Evolutionary conservation across 352 stramenopile genomes (phyloP), one percentile per base, ranked within the genome.

Genomic region (Aphanomyces cochlioides): DNA sequence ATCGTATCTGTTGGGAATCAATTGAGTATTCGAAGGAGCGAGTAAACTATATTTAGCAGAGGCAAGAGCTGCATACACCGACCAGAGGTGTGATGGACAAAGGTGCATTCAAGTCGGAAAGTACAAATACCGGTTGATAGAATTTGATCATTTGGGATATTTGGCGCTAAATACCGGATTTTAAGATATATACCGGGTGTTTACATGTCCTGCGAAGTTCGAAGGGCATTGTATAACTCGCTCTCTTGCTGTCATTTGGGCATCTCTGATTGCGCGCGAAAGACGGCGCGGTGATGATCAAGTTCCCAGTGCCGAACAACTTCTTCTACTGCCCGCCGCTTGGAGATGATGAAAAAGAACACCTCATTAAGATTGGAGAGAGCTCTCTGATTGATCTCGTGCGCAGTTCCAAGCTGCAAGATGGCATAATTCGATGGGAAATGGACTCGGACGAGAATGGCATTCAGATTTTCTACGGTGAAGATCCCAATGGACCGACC

Each of bases 281-380:
- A 41, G 54, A 39, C 17, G 54, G 5, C 17, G 54, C 15, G 17
- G 7, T 21, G 21, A 69, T 69, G 63, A 69, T 4, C 63, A 69
- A 69, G 63, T 69, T 69, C 21, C 63, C 63, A 10, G 63, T 69
- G 47, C 50, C 63, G 13, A 13, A 47, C 17, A 61, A 47, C 21
- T 69, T 69, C 50, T 61, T 69, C 63, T 47, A 63, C 36, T 69
- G 63, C 50, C 63, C 63, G n/a, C 63, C 63, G 21, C 37, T 69
- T 36, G n/a, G 13, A 19, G 10, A 56, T 17, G 43, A 57, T 17
- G 63, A 69, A 36, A 13, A 19, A 15, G 28, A 15, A 5, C 1
- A 58, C 39, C 13, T 69, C 36, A 61, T 36, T 10, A 12, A 1
- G 13, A 41, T 61, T 7, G 63, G 63, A 21, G 36, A 57, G 15